Evolutionary conservation across 2,329 filamentous ascomycete species (phyloP).

Genomic region (Furcasterigmium sp.): DNA sequence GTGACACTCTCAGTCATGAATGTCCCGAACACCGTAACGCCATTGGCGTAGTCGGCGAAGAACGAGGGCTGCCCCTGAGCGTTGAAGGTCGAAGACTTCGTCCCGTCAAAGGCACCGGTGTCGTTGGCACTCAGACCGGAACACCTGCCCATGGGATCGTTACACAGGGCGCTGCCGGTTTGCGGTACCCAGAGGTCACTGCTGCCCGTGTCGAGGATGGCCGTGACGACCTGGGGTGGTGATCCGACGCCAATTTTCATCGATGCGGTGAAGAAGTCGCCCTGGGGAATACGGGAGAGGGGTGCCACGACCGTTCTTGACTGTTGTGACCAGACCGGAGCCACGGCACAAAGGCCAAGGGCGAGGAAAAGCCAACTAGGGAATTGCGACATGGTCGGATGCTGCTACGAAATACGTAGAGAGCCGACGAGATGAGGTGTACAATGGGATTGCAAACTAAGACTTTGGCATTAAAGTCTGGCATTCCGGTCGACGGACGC

Average conservation of each 20-base stretch:
- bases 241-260: not conserved
- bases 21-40: not conserved
- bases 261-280: not conserved
- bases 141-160: not conserved
- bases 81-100: not conserved
- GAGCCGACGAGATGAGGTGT: too few species aligned
- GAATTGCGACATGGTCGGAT: too few species aligned
- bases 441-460: too few species aligned
- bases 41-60: not conserved
- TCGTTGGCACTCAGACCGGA: not conserved
- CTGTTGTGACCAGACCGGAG: not conserved
- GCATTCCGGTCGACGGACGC: too few species aligned
- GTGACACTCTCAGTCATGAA: not conserved
- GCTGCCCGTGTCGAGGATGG: constrained; percentile 5
- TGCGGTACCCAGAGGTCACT: constrained; percentile 5
- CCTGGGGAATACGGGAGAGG: not conserved
- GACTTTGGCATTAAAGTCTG: too few species aligned
- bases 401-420: too few species aligned
- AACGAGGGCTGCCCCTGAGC: not conserved
- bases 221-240: constrained; percentile 1
- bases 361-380: not conserved
- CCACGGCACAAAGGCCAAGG: not conserved
- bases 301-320: not conserved
- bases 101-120: not conserved
- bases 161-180: constrained; percentile 1